Evolutionary conservation across 805 yeast genomes (phyloP).

Genomic region (Candida sanyiensis): DNA sequence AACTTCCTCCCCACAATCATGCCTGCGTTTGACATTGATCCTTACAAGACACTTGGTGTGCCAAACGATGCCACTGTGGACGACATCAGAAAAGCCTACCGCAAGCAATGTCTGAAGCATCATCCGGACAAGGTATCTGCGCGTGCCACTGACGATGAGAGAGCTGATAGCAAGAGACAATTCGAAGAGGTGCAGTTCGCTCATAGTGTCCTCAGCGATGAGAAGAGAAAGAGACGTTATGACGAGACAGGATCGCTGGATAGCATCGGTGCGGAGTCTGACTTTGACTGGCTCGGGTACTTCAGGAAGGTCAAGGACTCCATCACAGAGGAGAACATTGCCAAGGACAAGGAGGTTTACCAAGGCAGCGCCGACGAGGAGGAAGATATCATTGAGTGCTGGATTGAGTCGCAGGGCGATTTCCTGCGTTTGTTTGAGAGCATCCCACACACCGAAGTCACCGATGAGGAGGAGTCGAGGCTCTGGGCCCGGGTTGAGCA

Average conservation of each 20-base stretch:
- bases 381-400: conserved; percentile 56
- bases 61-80: conserved; percentile 36
- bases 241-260: conserved; percentile 67
- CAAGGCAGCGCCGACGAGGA: conserved; percentile 56
- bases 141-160: conserved; percentile 26
- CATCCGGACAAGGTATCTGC: conserved; percentile 63
- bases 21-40: conserved; percentile 49
- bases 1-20: too few species aligned
- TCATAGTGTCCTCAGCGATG: conserved; percentile 61
- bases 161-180: conserved; percentile 29
- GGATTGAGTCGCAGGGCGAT: conserved; percentile 59
- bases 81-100: conserved; percentile 62
- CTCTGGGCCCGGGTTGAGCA: conserved; percentile 46
- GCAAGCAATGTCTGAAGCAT: conserved; percentile 52
- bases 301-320: conserved; percentile 41
- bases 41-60: conserved; percentile 51
- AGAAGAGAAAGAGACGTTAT: conserved; percentile 46
- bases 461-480: conserved; percentile 54
- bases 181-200: conserved; percentile 76
- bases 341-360: conserved; percentile 59
- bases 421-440: conserved; percentile 63
- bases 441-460: conserved; percentile 70
- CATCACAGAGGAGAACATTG: conserved; percentile 60
- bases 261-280: conserved; percentile 30
- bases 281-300: conserved; percentile 54